Base-by-base conservation (phyloP, 1,284 basidiomycete genomes). In the Rhodotorula glutinis region DNA sequence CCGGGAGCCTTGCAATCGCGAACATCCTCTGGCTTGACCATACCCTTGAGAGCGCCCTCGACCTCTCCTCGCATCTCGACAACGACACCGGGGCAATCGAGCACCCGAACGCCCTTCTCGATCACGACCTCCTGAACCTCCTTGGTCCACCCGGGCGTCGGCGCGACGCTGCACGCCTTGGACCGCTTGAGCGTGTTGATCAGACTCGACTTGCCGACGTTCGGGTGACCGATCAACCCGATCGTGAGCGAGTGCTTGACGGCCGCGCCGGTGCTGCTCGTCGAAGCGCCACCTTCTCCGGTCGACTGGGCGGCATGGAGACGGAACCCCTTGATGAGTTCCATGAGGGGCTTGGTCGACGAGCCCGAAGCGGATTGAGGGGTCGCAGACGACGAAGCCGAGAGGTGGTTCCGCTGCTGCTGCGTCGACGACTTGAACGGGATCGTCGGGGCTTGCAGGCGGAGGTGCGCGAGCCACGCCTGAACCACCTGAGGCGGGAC, bases 61-160 rank as follows among this genome's bases (percentile, higher is more conserved):
- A 84, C 84, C 67, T 80, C 81, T 41, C 83, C 82, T 47, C 76
- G 84, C 82, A 57, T 82, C 51, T 77, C 90, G 72, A 92, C 91
- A 2, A 98, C 90, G 40, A 98, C 93, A 70, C 95, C 95, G 0
- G 96, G 95, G 58, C 93, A 97, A 80, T 98, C 96, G 19, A 98
- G 83, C 38, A 98, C 88, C 62, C 89, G 87, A 73, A 98, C 85
- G 1, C 92, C 91, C 61, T 94, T 90, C 79, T 98, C 94, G 3
- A 98, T 84, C 74, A 92, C 90, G 4, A 98, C 82, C 23, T 90
- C 90, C 79, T 98, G 95, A n/a, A 97, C 83, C 44, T 92, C 90
- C 72, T 92, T 92, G 9, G 95, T 98, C 77, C 93, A 92, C 4
- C 95, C 95, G 1, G 95, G 89, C 74, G 93, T 93, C 4, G 92